These are phyloP conservation scores for Gentiana macrophylla DNA, from an alignment of 257 asterid species.

Conservation along the genomic window DNA sequence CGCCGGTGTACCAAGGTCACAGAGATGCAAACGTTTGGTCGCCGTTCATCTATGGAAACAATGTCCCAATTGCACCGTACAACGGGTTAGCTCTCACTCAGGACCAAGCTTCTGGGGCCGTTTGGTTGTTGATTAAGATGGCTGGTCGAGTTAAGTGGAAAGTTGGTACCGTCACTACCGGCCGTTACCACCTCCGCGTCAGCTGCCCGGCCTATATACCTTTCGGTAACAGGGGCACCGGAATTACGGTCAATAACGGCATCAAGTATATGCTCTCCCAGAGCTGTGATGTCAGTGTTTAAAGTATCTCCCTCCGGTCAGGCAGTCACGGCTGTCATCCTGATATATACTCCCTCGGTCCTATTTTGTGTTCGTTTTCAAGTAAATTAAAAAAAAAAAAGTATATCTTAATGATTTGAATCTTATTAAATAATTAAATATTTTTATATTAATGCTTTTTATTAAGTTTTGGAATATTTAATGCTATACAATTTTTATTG, in stretches of 20 bases:
- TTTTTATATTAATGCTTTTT: too few relatives aligned
- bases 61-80: slow-evolving; percentile 76
- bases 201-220: slow-evolving; percentile 61
- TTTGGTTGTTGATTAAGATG: slow-evolving; percentile 31
- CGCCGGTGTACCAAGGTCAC: too few relatives aligned
- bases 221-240: slow-evolving; percentile 30
- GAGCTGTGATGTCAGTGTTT: slow-evolving; percentile 52
- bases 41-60: slow-evolving; percentile 20
- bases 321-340: too few relatives aligned
- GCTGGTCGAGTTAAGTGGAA: slow-evolving; percentile 70
- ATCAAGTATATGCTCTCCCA: slow-evolving; percentile 53
- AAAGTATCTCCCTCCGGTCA: slow-evolving; percentile 3
- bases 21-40: too few relatives aligned
- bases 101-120: slow-evolving; percentile 49
- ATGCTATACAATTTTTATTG: too few relatives aligned
- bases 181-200: slow-evolving; percentile 69
- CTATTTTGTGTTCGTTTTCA: too few relatives aligned
- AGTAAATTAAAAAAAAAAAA: too few relatives aligned
- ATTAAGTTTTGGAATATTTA: too few relatives aligned
- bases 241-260: slow-evolving; percentile 44
- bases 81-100: slow-evolving; percentile 45
- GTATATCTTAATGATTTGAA: too few relatives aligned
- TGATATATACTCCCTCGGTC: too few relatives aligned
- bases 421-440: too few relatives aligned
- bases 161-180: slow-evolving; percentile 49